Conservation (phyloP, 1,139 yeast genomes). For the Magnusiomyces fungicola region DNA sequence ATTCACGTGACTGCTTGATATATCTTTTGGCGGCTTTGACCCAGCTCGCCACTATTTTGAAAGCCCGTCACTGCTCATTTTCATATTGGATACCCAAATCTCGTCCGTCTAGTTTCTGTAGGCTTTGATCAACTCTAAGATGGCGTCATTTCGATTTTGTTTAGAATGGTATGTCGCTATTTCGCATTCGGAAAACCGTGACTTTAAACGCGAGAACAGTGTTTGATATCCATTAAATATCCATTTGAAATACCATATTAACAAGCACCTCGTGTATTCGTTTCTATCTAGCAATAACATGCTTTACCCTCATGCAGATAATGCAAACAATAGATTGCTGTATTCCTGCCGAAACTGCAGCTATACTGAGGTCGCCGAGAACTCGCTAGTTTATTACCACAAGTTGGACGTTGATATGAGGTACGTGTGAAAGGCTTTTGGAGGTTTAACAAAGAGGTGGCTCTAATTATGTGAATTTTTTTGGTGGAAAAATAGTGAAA, state of each 20-base stretch:
- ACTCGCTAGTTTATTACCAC: conserved; percentile 84
- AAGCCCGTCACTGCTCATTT: too few species aligned
- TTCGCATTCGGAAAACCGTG: too few species aligned
- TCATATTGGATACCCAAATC: too few species aligned
- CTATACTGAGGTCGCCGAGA: conserved; percentile 86
- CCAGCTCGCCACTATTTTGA: too few species aligned
- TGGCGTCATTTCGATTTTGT: conserved; percentile 72
- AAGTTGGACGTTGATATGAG: conserved; percentile 80
- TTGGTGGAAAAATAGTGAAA: too few species aligned
- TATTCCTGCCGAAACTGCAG: conserved; percentile 95
- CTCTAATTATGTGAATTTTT: background rate
- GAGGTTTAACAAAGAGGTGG: conserved; percentile 1
- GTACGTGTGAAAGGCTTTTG: conserved; percentile 1
- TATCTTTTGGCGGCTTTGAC: too few species aligned
- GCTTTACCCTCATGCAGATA: conserved; percentile 98
- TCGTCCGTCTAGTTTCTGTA: too few species aligned
- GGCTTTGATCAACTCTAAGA: background rate
- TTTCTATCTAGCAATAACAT: conserved; percentile 67
- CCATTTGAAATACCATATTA: too few species aligned
- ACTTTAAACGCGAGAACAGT: too few species aligned
- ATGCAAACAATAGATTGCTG: conserved; percentile 54
- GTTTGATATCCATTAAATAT: too few species aligned
- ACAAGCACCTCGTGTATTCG: conserved; percentile 5
- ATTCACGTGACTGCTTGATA: too few species aligned
- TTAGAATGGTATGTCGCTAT: conserved; percentile 70